These are phyloP conservation scores for Rhododendron vialii DNA, from an alignment of 148 eudicot genomes.

Conservation along the genomic window DNA sequence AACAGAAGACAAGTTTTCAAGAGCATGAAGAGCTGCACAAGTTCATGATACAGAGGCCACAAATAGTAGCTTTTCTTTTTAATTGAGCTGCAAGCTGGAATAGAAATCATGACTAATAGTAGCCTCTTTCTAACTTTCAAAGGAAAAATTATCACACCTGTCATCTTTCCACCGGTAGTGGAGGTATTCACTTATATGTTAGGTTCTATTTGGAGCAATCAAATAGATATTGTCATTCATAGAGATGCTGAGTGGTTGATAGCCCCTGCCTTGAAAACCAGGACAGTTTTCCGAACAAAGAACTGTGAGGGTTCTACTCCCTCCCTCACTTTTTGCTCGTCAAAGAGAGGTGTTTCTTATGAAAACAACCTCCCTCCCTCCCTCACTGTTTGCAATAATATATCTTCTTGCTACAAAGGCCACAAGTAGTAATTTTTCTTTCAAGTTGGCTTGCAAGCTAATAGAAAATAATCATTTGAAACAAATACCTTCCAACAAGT, in stretches of 20 bases:
- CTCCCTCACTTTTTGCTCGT: neutral
- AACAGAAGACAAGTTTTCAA: neutral
- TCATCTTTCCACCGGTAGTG: neutral
- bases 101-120: neutral
- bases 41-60: neutral
- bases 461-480: neutral
- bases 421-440: neutral
- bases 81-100: neutral
- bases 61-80: neutral
- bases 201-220: neutral
- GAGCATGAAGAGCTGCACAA: neutral
- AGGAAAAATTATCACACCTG: neutral
- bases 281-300: neutral
- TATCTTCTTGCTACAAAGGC: neutral
- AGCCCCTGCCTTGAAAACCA: neutral
- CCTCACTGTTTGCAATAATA: neutral
- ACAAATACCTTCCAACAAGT: constrained; percentile 35
- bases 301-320: neutral
- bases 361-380: neutral
- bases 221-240: neutral
- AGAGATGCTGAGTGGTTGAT: neutral
- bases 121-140: neutral
- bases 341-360: neutral
- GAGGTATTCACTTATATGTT: neutral
- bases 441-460: neutral